Conservation (phyloP, 2,329 filamentous ascomycete genomes). For the Aspergillus proliferans region DNA sequence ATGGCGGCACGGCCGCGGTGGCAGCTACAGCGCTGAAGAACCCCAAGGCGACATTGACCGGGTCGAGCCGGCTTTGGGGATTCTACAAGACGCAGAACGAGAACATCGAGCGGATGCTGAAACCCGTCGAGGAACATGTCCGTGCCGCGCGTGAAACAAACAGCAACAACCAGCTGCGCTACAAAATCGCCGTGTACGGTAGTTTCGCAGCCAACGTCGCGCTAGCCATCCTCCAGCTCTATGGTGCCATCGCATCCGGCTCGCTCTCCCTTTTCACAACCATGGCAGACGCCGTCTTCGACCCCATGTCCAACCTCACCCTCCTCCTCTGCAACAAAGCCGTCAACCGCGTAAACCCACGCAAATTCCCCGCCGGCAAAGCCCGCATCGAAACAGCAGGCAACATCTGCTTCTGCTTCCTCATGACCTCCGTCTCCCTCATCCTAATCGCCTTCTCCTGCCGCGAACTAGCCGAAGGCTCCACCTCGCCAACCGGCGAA, state of each 20-base stretch:
- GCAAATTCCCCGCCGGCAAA: conserved; percentile 85
- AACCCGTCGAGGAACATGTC: conserved; percentile 85
- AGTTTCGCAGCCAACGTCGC: conserved; percentile 73
- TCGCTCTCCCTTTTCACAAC: conserved; percentile 97
- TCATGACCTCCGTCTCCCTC: conserved; percentile 88
- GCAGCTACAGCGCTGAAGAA: conserved; percentile 23
- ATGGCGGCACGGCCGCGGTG: neutral
- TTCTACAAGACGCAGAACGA: conserved; percentile 93
- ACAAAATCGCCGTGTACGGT: conserved; percentile 56
- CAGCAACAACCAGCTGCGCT: conserved; percentile 67
- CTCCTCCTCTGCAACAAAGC: conserved; percentile 83
- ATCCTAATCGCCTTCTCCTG: conserved; percentile 87
- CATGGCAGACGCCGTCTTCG: conserved; percentile 92
- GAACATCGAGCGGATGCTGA: conserved; percentile 84
- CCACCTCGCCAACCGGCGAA: conserved; percentile 47
- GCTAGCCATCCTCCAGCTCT: conserved; percentile 76
- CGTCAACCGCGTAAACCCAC: conserved; percentile 76
- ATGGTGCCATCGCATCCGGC: conserved; percentile 76
- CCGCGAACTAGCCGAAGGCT: conserved; percentile 56
- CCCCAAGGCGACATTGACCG: conserved; percentile 33
- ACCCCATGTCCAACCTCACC: conserved; percentile 81
- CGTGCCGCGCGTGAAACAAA: conserved; percentile 74
- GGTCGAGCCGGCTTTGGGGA: conserved; percentile 49
- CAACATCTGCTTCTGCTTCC: conserved; percentile 92
- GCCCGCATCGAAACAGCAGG: conserved; percentile 91